phyloP scores from a whole-genome alignment of 140 eudicot species.

The Flaveria floridana region DNA sequence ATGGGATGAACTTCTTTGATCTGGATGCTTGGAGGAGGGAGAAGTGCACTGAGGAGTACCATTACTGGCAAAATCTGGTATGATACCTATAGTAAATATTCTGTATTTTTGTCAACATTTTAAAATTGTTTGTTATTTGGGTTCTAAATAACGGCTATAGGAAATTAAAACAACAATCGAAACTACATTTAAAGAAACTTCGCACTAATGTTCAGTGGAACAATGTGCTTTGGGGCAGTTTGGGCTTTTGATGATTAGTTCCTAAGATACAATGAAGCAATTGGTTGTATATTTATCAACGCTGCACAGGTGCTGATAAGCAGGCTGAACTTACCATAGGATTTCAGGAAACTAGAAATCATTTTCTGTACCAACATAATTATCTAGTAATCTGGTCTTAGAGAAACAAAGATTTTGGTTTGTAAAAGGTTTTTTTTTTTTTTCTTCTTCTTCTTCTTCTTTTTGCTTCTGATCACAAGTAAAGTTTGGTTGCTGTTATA shows the following conservation, averaged over 20 bases:
- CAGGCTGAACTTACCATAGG: not conserved
- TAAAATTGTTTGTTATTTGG: not conserved
- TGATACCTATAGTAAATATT: constrained; percentile 15
- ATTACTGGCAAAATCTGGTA: constrained; percentile 96
- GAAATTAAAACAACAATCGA: not conserved
- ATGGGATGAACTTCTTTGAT: constrained; percentile 97
- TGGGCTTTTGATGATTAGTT: not conserved
- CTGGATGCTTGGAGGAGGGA: constrained; percentile 98
- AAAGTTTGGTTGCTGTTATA: not conserved
- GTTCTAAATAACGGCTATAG: not conserved
- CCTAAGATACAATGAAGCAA: not conserved
- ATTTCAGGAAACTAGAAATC: not conserved
- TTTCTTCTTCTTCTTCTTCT: no score
- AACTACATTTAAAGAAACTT: not conserved
- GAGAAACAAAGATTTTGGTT: not conserved
- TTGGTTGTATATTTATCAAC: not conserved
- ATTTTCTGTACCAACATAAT: not conserved
- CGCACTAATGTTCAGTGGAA: not conserved
- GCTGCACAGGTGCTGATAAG: not conserved
- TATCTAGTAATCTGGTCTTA: not conserved
- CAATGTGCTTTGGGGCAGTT: not conserved
- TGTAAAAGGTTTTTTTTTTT: not conserved
- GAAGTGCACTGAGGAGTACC: constrained; percentile 86
- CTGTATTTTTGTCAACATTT: not conserved
- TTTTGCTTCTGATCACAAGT: not conserved